Base-by-base conservation (phyloP, 148 eudicot genomes). In the Nepenthes mirabilis region DNA sequence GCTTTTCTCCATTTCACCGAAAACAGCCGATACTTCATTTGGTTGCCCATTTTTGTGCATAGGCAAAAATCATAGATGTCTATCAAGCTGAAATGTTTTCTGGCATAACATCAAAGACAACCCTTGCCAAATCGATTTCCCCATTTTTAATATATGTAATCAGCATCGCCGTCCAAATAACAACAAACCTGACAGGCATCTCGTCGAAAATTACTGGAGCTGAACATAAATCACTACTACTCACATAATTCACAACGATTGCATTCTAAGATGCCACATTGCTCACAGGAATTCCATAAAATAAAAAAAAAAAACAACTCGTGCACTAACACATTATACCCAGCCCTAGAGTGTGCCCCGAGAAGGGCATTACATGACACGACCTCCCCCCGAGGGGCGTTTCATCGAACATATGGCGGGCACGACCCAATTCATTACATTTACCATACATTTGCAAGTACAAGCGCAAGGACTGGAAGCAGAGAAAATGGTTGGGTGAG, bases 371-470 rank as follows among this genome's bases (percentile, higher is more conserved):
- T 74, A 68, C 65, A 70, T 47, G 75, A 74, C 48, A 78, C 78
- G 1, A 74, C 60, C 70, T 74, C 82, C 61, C 73, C 64, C 11
- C 53, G n/a, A n/a, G 8, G 34, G 59, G 14, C 82, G 74, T 74
- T 78, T 70, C 75, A 61, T 74, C 78, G 54, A 78, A 74, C 67
- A 58, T 66, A 2, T 70, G 37, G 43, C 72, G 78, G 13, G 78
- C 81, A 60, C 37, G 47, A 47, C 68, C 57, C 68, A 70, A 37
- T 34, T 70, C 65, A 8, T 74, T 68, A 58, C 78, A 78, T 65
- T 77, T 78, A 9, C 78, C 75, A 55, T 78, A 78, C 75, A 78
- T 71, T n/a, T n/a, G n/a, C n/a, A n/a, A n/a, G n/a, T n/a, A n/a
- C n/a, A n/a, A n/a, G n/a, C n/a, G n/a, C n/a, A n/a, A n/a, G n/a